These are phyloP conservation scores for Musa schizocarpa DNA, from an alignment of 176 grass and related monocot species.

Conservation along the genomic window DNA sequence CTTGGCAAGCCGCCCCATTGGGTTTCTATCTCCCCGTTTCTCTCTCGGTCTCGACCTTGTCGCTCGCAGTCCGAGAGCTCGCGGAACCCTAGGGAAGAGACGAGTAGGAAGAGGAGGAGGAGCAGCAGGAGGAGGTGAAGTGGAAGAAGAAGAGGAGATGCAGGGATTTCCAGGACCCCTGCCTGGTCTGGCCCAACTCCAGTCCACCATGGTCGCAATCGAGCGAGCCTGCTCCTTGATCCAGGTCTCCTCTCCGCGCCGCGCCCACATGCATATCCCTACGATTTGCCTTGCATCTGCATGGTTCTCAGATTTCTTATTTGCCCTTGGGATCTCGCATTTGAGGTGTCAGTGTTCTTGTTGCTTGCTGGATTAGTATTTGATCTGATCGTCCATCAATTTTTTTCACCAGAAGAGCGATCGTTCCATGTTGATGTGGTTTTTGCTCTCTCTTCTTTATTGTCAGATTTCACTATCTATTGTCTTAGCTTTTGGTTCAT, in stretches of 20 bases:
- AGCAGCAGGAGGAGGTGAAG: constrained; percentile 25
- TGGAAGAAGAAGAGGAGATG: constrained; percentile 23
- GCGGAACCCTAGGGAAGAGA: not conserved
- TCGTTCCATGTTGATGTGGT: not conserved
- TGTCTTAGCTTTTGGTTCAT: too few relatives aligned
- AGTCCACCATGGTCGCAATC: constrained; percentile 73
- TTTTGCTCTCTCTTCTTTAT: too few relatives aligned
- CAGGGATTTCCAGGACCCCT: constrained; percentile 65
- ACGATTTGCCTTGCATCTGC: constrained; percentile 1
- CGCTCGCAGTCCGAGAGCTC: not conserved
- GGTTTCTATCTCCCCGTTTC: not conserved
- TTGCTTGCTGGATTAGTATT: too few relatives aligned
- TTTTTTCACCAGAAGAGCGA: not conserved
- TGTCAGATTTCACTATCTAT: too few relatives aligned
- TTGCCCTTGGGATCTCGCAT: too few relatives aligned
- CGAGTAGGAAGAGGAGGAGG: not conserved
- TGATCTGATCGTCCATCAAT: not conserved
- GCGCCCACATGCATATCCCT: not conserved
- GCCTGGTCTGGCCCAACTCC: constrained; percentile 56
- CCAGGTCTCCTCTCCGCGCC: constrained; percentile 33
- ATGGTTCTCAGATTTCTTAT: not conserved
- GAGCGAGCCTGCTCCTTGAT: constrained; percentile 81
- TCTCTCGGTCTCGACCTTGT: too few relatives aligned
- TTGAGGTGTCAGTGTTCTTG: too few relatives aligned
- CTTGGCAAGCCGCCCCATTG: not conserved